These are phyloP conservation scores for Penstemon eatonii DNA, from an alignment of 257 asterid genomes.

Conservation along the genomic window DNA sequence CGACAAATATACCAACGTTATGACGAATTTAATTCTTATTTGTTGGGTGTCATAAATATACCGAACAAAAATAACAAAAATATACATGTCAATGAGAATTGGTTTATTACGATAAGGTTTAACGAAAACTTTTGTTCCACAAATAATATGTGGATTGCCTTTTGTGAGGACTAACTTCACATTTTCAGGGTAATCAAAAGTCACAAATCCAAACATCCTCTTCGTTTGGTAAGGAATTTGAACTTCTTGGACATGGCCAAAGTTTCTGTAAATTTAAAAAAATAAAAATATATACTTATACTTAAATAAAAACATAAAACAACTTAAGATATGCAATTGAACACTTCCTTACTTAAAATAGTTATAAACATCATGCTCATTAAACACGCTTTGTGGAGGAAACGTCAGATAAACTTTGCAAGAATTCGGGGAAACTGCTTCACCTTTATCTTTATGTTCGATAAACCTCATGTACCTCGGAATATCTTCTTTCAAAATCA, in stretches of 20 bases:
- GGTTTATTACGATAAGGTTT: slow-evolving; percentile 61
- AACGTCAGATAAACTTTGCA: slow-evolving; percentile 40
- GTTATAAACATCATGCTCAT: slow-evolving; percentile 25
- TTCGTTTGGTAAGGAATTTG: slow-evolving; percentile 63
- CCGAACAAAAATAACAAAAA: not conserved
- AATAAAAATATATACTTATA: too few relatives aligned
- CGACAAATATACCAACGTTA: not conserved
- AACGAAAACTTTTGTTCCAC: slow-evolving; percentile 61
- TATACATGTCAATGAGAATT: slow-evolving; percentile 47
- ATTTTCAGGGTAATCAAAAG: slow-evolving; percentile 59
- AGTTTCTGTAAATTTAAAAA: slow-evolving; percentile 19
- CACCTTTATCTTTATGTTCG: slow-evolving; percentile 10
- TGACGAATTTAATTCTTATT: not conserved
- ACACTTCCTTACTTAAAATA: slow-evolving; percentile 33
- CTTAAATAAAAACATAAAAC: too few relatives aligned
- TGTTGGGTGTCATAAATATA: not conserved
- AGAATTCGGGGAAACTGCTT: not conserved
- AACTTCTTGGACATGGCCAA: slow-evolving; percentile 72
- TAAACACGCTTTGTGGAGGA: slow-evolving; percentile 28
- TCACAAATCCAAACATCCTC: slow-evolving; percentile 76
- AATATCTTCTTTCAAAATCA: slow-evolving; percentile 30
- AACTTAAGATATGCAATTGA: not conserved
- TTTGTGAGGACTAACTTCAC: slow-evolving; percentile 58
- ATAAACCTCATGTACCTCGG: slow-evolving; percentile 9
- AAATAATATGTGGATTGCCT: slow-evolving; percentile 68